A percentile compares a stretch with the other conserved stretches of the same genome.
These are phyloP conservation scores for Scytalidium lignicola DNA, from an alignment of 2,329 filamentous ascomycete genomes.

Conservation along the genomic window DNA sequence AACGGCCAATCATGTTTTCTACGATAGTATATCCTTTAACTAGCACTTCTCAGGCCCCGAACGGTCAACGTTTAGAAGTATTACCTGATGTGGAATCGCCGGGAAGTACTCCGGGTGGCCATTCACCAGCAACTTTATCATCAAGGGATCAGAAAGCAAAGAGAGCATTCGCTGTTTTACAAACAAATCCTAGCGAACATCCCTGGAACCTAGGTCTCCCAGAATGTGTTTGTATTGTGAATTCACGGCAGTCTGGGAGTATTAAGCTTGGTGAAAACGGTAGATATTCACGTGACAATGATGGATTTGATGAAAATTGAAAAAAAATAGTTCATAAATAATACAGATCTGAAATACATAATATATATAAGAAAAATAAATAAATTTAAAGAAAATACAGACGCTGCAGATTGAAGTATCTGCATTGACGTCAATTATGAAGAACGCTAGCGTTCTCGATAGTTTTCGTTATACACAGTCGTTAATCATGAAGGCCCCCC, in stretches of 20 bases:
- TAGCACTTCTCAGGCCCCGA: constrained; percentile 8
- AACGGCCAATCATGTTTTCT: constrained; percentile 35
- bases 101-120: too few relatives aligned
- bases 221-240: too few relatives aligned
- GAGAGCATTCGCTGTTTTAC: constrained; percentile 74
- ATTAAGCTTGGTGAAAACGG: too few relatives aligned
- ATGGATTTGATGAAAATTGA: too few relatives aligned
- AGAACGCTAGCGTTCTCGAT: neutral
- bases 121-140: neutral
- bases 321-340: neutral
- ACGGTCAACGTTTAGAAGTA: constrained; percentile 1
- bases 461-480: neutral
- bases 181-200: constrained; percentile 69
- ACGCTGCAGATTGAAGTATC: neutral
- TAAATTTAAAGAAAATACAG: neutral
- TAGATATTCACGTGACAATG: too few relatives aligned
- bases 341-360: neutral
- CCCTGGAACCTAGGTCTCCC: constrained; percentile 85
- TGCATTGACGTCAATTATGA: neutral
- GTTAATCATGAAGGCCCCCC: neutral
- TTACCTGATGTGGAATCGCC: constrained; percentile 12
- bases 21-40: constrained; percentile 56
- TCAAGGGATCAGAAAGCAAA: constrained; percentile 34
- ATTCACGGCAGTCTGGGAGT: too few relatives aligned
- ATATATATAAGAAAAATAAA: neutral